These are phyloP conservation scores for Saprolegnia diclina DNA, from an alignment of 352 stramenopile species.

Conservation along the genomic window DNA sequence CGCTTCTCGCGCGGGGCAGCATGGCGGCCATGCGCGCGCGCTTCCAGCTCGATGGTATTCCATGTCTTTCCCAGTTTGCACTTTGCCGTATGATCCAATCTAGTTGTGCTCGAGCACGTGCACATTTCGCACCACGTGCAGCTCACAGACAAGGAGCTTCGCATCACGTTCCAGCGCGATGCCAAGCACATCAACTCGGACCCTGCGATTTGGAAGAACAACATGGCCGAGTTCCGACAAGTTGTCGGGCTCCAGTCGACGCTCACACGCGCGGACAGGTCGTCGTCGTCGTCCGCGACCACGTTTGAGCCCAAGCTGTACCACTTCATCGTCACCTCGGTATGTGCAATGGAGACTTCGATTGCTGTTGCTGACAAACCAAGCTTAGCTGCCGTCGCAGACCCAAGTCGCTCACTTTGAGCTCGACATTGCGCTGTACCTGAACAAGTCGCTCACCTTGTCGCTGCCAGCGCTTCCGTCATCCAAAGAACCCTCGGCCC, in stretches of 20 bases:
- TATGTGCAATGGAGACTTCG: neutral
- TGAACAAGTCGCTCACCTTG: constrained; percentile 21
- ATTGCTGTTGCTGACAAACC: neutral
- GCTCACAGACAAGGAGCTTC: constrained; percentile 27
- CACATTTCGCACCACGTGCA: constrained; percentile 17
- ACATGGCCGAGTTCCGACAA: constrained; percentile 21
- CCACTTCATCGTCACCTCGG: constrained; percentile 21
- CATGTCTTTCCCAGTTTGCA: neutral
- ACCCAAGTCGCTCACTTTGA: constrained; percentile 23
- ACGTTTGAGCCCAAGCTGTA: constrained; percentile 21
- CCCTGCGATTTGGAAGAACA: constrained; percentile 13
- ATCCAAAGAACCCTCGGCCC: neutral
- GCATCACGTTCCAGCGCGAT: constrained; percentile 24
- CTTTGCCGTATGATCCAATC: neutral
- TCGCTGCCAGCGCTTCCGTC: constrained; percentile 9
- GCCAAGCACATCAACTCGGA: constrained; percentile 26
- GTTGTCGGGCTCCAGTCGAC: constrained; percentile 26
- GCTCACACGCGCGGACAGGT: neutral
- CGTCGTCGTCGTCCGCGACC: neutral
- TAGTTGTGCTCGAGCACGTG: constrained; percentile 10
- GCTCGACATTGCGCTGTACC: constrained; percentile 19
- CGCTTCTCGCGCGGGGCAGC: neutral
- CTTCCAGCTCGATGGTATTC: constrained; percentile 23
- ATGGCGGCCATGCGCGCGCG: constrained; percentile 3
- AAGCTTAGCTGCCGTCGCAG: constrained; percentile 23